Base-by-base conservation (phyloP, 2,329 filamentous ascomycete species). In the Diaporthe velutina region DNA sequence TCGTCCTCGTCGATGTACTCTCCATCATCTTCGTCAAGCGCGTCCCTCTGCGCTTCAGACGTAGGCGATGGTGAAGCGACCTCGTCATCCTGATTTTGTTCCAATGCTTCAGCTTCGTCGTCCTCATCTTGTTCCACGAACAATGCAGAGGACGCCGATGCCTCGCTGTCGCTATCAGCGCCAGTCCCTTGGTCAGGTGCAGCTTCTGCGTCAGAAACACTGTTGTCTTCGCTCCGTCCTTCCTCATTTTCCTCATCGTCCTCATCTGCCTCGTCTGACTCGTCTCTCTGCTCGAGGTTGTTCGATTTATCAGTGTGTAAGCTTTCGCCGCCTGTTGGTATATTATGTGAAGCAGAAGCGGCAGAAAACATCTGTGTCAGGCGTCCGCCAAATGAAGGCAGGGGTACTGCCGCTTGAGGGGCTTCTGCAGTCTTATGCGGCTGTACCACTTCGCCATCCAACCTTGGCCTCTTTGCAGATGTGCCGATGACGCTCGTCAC, bases 401-500 rank as follows among this genome's bases (percentile, higher is more conserved):
- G 78, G 6, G 83, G 78, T 8, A 73, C 79, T 10, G 75, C 67
- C 30, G 77, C 75, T 70, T 79, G 80, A 9, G 74, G 33, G 74
- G 58, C 33, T 61, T 48, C 81, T 70, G 81, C 79, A 72, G 81
- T 79, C 76, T 83, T 85, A 35, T 77, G 81, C 35, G 61, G 76
- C 35, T 13, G 84, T 19, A 33, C 48, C 38, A 57, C 84, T 15
- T 81, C 82, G 61, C 86, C 83, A 25, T 86, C 85, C 55, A 83
- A 82, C 61, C 84, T 83, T 73, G 82, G 84, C 74, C 83, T 87
- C 76, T 90, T 90, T 5, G 86, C 80, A 67, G 89, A 86, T 67
- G 86, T 89, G 1, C 93, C 93, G 77, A 95, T 88, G 42, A 91
- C 88, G 28, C 91, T 92, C 0, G 90, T 93, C 7, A 91, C 88